Conservation (phyloP, 768 basidiomycete species). For the Suillus spraguei region DNA sequence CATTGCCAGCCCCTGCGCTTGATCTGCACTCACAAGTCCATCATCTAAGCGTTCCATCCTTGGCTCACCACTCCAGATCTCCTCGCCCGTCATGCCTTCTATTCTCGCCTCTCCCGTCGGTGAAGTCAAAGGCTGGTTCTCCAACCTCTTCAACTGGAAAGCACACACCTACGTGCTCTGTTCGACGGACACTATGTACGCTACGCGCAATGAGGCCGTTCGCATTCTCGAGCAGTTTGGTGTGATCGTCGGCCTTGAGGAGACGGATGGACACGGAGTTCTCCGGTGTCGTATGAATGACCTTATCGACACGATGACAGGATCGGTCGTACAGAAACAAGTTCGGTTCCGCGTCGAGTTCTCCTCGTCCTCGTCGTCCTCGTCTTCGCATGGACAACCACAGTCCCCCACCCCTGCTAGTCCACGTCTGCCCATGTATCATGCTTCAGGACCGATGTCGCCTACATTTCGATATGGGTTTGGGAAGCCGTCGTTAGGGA, state of each 20-base stretch:
- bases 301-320: conserved; percentile 39
- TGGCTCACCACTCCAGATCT: conserved; percentile 51
- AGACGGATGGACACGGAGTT: conserved; percentile 40
- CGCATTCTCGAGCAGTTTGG: conserved; percentile 69
- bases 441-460: conserved; percentile 28
- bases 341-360: conserved; percentile 89
- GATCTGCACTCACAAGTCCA: conserved; percentile 47
- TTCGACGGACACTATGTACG: conserved; percentile 54
- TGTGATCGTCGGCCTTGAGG: conserved; percentile 62
- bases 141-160: conserved; percentile 94
- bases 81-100: conserved; percentile 36
- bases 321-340: conserved; percentile 61
- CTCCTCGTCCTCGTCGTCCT: conserved; percentile 15
- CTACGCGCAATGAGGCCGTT: conserved; percentile 66
- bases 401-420: conserved; percentile 27
- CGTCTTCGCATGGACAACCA: conserved; percentile 23
- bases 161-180: conserved; percentile 56
- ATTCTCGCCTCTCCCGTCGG: conserved; percentile 73
- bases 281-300: conserved; percentile 60
- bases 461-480: conserved; percentile 28
- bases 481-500: conserved; percentile 28
- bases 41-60: conserved; percentile 50
- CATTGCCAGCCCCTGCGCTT: conserved; percentile 51
- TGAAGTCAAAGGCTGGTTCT: conserved; percentile 93
- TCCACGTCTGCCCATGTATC: conserved; percentile 27